phyloP scores from a whole-genome alignment of 306 rosid genomes.

The Medicago truncatula region DNA sequence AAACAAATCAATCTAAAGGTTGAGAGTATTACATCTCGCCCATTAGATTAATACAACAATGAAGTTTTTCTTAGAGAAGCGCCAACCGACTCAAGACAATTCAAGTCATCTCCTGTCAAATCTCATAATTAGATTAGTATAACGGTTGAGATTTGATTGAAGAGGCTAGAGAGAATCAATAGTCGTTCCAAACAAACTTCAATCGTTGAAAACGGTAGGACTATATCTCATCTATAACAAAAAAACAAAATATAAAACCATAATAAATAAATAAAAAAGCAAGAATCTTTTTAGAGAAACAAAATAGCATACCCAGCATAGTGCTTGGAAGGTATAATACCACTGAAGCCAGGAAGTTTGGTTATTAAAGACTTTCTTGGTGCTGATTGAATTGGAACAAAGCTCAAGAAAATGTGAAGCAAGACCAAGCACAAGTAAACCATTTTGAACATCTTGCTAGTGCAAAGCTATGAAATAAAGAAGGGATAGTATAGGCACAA shows the following conservation, averaged over 20 bases:
- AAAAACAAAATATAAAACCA: background rate
- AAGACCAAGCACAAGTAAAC: constrained; percentile 12
- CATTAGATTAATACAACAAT: no score
- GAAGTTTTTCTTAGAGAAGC: no score
- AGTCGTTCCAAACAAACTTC: background rate
- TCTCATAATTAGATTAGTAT: no score
- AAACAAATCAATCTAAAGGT: no score
- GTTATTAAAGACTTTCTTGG: constrained; percentile 34
- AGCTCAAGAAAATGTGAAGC: constrained; percentile 17
- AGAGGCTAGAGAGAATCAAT: no score
- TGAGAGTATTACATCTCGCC: no score
- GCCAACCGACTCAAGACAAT: no score
- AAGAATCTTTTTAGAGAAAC: background rate
- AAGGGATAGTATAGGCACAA: background rate
- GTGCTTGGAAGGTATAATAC: constrained; percentile 46
- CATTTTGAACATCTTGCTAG: constrained; percentile 33
- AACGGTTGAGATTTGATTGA: no score
- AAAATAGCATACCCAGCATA: constrained; percentile 47
- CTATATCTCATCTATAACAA: background rate
- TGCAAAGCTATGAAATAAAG: background rate
- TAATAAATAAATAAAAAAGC: background rate
- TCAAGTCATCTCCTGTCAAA: no score
- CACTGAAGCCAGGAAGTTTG: constrained; percentile 46
- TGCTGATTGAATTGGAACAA: constrained; percentile 38
- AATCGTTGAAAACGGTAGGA: background rate